Percentiles rank a stretch among this genome's conserved stretches.
Conservation (phyloP, 495 filamentous ascomycete species). For the Poronia punctata region DNA sequence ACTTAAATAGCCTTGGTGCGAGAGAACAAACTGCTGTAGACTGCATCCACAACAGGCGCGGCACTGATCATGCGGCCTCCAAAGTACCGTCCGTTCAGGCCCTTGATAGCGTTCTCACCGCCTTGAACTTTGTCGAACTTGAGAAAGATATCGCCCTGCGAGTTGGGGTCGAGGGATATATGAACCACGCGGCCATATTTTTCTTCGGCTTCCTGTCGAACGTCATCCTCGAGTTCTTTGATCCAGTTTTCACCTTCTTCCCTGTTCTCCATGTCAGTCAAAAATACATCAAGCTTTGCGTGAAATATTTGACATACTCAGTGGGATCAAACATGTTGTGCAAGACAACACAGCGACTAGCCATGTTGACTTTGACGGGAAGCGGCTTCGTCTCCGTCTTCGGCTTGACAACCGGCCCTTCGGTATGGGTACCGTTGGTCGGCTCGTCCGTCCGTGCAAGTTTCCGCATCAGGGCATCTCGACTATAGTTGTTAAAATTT, state of each 20-base stretch:
- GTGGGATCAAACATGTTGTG: slow-evolving; percentile 91
- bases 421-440: slow-evolving; percentile 54
- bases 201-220: slow-evolving; percentile 84
- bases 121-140: slow-evolving; percentile 94
- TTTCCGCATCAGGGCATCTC: slow-evolving; percentile 95
- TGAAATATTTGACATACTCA: slow-evolving; percentile 65
- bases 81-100: slow-evolving; percentile 94
- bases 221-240: slow-evolving; percentile 91
- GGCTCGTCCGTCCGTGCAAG: slow-evolving; percentile 91
- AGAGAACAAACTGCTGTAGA: slow-evolving; percentile 96
- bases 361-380: slow-evolving; percentile 82
- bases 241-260: slow-evolving; percentile 84
- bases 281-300: not conserved
- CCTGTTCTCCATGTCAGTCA: slow-evolving; percentile 51
- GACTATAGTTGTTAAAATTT: slow-evolving; percentile 98
- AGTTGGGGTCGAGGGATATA: slow-evolving; percentile 90
- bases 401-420: slow-evolving; percentile 66
- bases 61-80: slow-evolving; percentile 84
- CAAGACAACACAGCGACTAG: slow-evolving; percentile 87
- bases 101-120: slow-evolving; percentile 95
- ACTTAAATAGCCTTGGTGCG: slow-evolving; percentile 66
- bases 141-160: slow-evolving; percentile 92
- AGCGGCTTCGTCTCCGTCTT: slow-evolving; percentile 76
- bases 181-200: slow-evolving; percentile 99
- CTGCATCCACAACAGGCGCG: slow-evolving; percentile 91